phyloP scores from a whole-genome alignment of 2,329 filamentous ascomycete species.

The Botrytis medusae region DNA sequence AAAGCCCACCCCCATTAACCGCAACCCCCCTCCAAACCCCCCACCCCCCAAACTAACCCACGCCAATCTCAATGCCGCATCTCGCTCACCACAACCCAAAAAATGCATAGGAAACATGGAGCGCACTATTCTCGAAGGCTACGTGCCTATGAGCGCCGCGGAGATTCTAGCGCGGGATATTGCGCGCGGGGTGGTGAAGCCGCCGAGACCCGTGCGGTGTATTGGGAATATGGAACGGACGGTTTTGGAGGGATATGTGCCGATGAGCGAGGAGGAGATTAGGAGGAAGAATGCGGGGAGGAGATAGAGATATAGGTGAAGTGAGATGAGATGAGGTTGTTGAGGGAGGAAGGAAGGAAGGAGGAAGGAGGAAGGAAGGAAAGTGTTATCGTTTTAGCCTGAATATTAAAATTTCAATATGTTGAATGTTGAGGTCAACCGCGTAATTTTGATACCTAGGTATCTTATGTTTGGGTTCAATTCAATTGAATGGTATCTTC shows the following conservation, averaged over 20 bases:
- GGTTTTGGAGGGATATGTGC: slow-evolving; percentile 11
- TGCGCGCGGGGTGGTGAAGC: not conserved
- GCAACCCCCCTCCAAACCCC: too few relatives aligned
- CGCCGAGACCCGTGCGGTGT: not conserved
- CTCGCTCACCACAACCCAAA: not conserved
- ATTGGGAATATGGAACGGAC: slow-evolving; percentile 23
- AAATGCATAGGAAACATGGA: slow-evolving; percentile 6
- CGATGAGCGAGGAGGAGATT: not conserved
- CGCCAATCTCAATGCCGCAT: not conserved
- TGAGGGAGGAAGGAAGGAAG: not conserved
- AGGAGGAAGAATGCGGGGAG: not conserved
- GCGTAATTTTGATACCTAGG: not conserved
- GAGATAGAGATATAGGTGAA: not conserved
- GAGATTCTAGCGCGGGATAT: not conserved
- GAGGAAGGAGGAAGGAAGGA: not conserved
- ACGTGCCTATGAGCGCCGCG: not conserved
- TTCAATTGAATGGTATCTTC: not conserved
- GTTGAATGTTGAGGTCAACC: not conserved
- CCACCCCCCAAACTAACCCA: not conserved
- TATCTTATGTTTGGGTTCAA: not conserved
- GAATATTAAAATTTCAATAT: not conserved
- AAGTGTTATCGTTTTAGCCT: not conserved
- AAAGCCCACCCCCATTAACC: not conserved
- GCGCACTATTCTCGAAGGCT: not conserved
- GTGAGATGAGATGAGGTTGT: not conserved